Evolutionary conservation across 768 basidiomycete genomes (phyloP).

Genomic region (Mycena polygramma): DNA sequence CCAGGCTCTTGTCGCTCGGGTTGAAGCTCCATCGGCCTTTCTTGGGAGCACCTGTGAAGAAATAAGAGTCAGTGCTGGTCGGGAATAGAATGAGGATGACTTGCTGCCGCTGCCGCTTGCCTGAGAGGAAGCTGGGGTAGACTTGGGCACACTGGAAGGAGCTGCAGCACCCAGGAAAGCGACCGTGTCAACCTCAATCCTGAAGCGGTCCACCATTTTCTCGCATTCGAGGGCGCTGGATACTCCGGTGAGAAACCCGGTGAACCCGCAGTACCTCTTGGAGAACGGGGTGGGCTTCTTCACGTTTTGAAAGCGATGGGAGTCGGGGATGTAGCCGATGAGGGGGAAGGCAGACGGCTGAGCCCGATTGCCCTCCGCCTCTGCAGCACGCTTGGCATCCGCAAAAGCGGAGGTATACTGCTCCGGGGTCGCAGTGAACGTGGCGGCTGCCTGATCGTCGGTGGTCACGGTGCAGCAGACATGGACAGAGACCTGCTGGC

Average conservation of each 20-base stretch:
- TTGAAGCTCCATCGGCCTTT: too few relatives aligned
- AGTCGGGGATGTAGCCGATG: not conserved
- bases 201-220: too few relatives aligned
- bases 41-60: too few relatives aligned
- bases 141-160: too few relatives aligned
- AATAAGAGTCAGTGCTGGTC: too few relatives aligned
- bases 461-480: not conserved
- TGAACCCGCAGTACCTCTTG: not conserved
- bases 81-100: too few relatives aligned
- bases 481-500: not conserved
- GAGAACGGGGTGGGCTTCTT: constrained; percentile 3
- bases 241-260: constrained; percentile 1
- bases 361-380: not conserved
- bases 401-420: not conserved
- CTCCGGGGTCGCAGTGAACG: too few relatives aligned
- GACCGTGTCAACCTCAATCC: not conserved
- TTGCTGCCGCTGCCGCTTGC: too few relatives aligned
- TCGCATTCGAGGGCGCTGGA: constrained; percentile 3
- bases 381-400: not conserved
- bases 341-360: not conserved
- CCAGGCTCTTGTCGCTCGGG: too few relatives aligned
- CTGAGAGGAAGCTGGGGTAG: too few relatives aligned
- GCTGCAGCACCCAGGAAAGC: not conserved
- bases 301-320: not conserved
- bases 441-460: not conserved